Evolutionary conservation across 2,329 filamentous ascomycete species (phyloP), one percentile per base, ranked within the genome.

Genomic region (Fusarium sublunatum): DNA sequence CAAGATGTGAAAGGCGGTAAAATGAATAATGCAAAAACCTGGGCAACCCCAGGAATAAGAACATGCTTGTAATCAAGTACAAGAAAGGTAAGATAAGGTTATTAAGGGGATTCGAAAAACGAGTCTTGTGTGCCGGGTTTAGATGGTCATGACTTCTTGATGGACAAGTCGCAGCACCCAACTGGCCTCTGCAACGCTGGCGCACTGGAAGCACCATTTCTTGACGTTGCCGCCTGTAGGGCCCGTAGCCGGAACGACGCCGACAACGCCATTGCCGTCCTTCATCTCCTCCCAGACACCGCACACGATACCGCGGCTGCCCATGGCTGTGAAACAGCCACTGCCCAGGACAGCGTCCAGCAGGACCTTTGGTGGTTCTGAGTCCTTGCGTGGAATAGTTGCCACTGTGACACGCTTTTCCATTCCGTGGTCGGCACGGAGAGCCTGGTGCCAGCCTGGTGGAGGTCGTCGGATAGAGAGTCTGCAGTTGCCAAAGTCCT

Each of bases 351-450:
- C 93, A 1, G 91, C 92, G 74, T 98, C 94, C 1, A 97, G 82
- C 32, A 96, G 76, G 1, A 89, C 82, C 59, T 88, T 81, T 22
- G 86, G 85, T 61, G 79, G 75, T 31, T 85, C 82, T 19, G 77
- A 74, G n/a, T 80, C 76, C 72, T 84, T 86, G 75, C 87, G 86
- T 2, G 87, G 88, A 71, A 92, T 89, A 6, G 87, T 88, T 5
- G 85, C 86, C 24, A 97, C 88, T 13, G 96, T 81, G 56, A 99
- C 87, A 8, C 94, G 88, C 79, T 97, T 97, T 78, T 96, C 91
- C 63, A 90, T 79, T 15, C 88, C 88, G 67, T 88, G 84, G 61
- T 87, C 81, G 63, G 84, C 85, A 36, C 82, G 79, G 50, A 86
- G 81, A 56, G 83, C 86, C 76, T 85, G 86, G 38, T 80, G 80